Evolutionary conservation across 2,329 filamentous ascomycete genomes (phyloP), one percentile per base, ranked within the genome.

Genomic region (Volutella citrinella): DNA sequence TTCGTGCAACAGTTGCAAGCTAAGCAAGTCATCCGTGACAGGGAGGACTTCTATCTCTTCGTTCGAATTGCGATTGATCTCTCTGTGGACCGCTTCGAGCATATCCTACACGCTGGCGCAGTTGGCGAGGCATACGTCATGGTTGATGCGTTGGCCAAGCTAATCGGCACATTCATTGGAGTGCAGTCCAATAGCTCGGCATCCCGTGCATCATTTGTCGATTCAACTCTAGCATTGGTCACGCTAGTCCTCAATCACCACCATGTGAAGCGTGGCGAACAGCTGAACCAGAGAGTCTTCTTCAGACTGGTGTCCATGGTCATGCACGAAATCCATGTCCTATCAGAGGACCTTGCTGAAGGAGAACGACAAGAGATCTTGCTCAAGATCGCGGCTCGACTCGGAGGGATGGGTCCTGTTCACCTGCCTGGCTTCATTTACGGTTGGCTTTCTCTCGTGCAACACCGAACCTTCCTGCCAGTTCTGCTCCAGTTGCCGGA

Each of bases 1-100:
- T 97, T 97, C 61, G 77, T 96, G 27, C 80, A 84, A 51, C 91
- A 97, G 60, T 69, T 97, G 54, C 84, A 91, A 51, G 74, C 81
- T 36, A 77, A 78, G 45, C 77, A 84, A 42, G 70, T 93, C 13
- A 77, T 97, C 54, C 77, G 78, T 33, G 80, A 72, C 48, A 79
- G 80, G 43, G 84, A 95, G 42, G 85, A 91, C 47, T 80, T 91
- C 10, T 78, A 84, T 30, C 56, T 83, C 14, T 95, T 98, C 60
- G 73, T 94, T 46, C 82, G 90, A 33, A 72, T 83, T 15, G 87
- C 87, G 42, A 78, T 96, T 42, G 90, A 97, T 50, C 70, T 81
- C 40, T 87, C 87, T 2, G 78, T 93, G 19, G 78, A 79, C 21
- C 80, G 82, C 31, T 95, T 85, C 51, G 91, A 96, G 49, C 78